A percentile compares a stretch with the other conserved stretches of the same genome.
These are phyloP conservation scores for Aquilaria agallochum DNA, from an alignment of 441 rosid species.

Conservation along the genomic window DNA sequence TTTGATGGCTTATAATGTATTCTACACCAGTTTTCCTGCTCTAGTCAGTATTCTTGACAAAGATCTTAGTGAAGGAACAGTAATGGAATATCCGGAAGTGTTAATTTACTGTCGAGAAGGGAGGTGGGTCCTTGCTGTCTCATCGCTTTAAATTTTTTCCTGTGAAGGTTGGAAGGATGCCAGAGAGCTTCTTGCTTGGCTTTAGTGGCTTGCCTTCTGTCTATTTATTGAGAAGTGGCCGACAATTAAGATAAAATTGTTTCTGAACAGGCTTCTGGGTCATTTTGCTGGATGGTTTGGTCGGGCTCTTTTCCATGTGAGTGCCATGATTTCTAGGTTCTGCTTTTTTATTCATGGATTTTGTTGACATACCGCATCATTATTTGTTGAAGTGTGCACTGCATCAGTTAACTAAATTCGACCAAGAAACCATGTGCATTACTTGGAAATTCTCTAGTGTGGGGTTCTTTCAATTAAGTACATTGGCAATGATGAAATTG, in stretches of 20 bases:
- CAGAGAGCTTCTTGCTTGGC: conserved; percentile 3
- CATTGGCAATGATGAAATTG: no score
- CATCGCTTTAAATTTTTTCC: no score
- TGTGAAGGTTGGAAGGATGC: no score
- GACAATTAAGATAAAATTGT: neutral
- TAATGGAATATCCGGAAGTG: conserved; percentile 99
- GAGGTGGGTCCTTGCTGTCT: conserved; percentile 39
- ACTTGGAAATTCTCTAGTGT: no score
- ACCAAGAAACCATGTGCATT: no score
- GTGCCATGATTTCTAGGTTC: conserved; percentile 15
- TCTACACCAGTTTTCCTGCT: conserved; percentile 97
- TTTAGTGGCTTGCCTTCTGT: neutral
- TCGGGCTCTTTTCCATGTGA: conserved; percentile 94
- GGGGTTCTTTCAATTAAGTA: no score
- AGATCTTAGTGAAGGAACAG: conserved; percentile 90
- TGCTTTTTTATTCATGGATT: no score
- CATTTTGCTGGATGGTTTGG: conserved; percentile 99
- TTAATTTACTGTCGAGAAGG: conserved; percentile 99
- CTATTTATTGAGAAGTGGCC: no score
- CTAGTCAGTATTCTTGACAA: conserved; percentile 92
- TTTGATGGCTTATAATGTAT: conserved; percentile 98
- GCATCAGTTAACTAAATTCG: no score
- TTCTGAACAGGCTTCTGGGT: conserved; percentile 80
- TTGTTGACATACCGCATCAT: no score
- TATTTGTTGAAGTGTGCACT: no score